Evolutionary conservation across 768 basidiomycete species (phyloP).

Genomic region (Kwoniella botswanensis): DNA sequence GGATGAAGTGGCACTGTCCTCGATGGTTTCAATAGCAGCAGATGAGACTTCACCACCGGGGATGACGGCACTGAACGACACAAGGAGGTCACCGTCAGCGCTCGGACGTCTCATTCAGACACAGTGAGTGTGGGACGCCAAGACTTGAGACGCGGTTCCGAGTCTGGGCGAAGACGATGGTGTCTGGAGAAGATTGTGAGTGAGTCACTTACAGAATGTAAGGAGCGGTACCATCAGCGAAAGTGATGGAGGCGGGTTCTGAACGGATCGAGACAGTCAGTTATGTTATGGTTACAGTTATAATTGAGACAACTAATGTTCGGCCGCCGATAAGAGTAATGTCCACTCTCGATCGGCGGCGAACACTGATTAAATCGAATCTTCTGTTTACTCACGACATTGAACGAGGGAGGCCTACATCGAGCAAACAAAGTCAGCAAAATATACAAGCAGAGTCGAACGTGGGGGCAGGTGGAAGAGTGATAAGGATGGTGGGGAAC

Average conservation of each 20-base stretch:
- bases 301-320: background rate
- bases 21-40: constrained; percentile 43
- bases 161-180: background rate
- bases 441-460: too few relatives aligned
- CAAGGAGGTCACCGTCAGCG: background rate
- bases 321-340: constrained; percentile 3
- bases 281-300: background rate
- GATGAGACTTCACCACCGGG: constrained; percentile 49
- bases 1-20: constrained; percentile 16
- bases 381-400: constrained; percentile 41
- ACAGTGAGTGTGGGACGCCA: constrained; percentile 6
- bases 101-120: constrained; percentile 1
- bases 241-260: constrained; percentile 47
- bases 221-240: constrained; percentile 48
- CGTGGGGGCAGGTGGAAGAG: too few relatives aligned
- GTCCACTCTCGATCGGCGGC: constrained; percentile 7
- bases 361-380: background rate
- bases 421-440: constrained; percentile 24
- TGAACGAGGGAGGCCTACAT: constrained; percentile 47
- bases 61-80: constrained; percentile 58
- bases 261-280: background rate
- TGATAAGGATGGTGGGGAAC: background rate
- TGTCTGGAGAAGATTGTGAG: background rate
- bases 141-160: constrained; percentile 5
- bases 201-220: constrained; percentile 53